Evolutionary conservation across 2,329 filamentous ascomycete genomes (phyloP).

Genomic region (Colletotrichum eremochloae): DNA sequence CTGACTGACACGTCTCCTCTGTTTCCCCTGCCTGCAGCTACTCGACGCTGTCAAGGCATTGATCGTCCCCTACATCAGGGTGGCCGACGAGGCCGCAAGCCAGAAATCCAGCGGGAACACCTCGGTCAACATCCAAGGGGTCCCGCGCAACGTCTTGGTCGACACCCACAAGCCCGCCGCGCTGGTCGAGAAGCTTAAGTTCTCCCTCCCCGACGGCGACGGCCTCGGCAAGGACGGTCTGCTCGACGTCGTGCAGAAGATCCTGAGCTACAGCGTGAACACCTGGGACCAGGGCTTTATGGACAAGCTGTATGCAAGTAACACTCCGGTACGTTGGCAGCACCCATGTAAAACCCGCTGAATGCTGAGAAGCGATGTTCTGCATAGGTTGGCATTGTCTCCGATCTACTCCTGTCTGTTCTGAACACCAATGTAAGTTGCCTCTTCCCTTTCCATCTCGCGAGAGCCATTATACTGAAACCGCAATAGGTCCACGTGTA

Average conservation of each 20-base stretch:
- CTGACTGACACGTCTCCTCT: constrained; percentile 11
- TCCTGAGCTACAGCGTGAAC: constrained; percentile 91
- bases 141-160: constrained; percentile 70
- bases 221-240: constrained; percentile 80
- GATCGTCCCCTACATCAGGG: constrained; percentile 77
- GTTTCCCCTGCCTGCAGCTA: constrained; percentile 63
- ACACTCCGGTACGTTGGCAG: constrained; percentile 75
- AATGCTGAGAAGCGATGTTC: constrained; percentile 2
- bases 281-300: constrained; percentile 99
- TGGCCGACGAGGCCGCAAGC: constrained; percentile 74
- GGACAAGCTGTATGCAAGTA: constrained; percentile 94
- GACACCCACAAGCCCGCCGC: constrained; percentile 72
- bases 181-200: constrained; percentile 66
- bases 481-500: constrained; percentile 81
- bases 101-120: constrained; percentile 66
- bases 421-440: constrained; percentile 87
- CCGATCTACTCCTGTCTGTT: constrained; percentile 85
- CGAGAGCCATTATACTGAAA: neutral
- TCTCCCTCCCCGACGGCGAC: constrained; percentile 68
- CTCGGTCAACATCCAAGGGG: constrained; percentile 55
- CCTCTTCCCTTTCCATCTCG: neutral
- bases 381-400: constrained; percentile 79
- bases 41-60: constrained; percentile 76
- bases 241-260: constrained; percentile 75
- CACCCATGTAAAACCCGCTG: neutral